phyloP scores from a whole-genome alignment of 441 rosid species.

The Euphorbia schlechtendalii region DNA sequence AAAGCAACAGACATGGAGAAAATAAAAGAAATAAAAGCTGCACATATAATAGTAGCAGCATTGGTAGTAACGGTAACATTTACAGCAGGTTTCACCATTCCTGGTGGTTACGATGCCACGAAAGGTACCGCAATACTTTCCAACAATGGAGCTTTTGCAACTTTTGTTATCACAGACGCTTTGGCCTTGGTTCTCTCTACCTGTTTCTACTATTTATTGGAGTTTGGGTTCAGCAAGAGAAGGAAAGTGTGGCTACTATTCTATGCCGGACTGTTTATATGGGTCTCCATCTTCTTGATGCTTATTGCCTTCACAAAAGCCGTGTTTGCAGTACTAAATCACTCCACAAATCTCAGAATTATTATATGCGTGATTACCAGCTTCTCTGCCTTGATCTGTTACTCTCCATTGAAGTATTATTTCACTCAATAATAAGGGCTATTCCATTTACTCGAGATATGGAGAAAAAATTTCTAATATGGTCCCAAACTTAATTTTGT shows the following conservation, averaged over 20 bases:
- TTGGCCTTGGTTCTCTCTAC: slow-evolving; percentile 11
- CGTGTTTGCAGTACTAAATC: neutral
- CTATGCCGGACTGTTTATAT: too few relatives aligned
- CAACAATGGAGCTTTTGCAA: slow-evolving; percentile 15
- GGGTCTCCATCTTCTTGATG: too few relatives aligned
- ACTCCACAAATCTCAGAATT: neutral
- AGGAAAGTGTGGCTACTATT: neutral
- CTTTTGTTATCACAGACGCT: slow-evolving; percentile 14
- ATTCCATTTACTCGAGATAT: too few relatives aligned
- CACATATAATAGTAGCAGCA: slow-evolving; percentile 14
- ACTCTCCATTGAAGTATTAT: too few relatives aligned
- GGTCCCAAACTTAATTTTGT: too few relatives aligned
- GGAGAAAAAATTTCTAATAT: too few relatives aligned
- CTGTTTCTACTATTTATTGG: slow-evolving; percentile 9
- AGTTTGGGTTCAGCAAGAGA: neutral
- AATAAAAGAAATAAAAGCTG: neutral
- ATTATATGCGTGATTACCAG: too few relatives aligned
- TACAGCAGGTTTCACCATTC: too few relatives aligned
- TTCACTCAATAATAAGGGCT: too few relatives aligned
- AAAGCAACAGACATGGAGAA: neutral
- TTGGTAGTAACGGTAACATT: slow-evolving; percentile 17
- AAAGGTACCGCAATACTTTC: slow-evolving; percentile 18
- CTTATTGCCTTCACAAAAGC: neutral
- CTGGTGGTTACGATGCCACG: slow-evolving; percentile 10
- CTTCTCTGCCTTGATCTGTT: too few relatives aligned